phyloP scores from a whole-genome alignment of 768 basidiomycete genomes.

The Hirschioporus abietinus region DNA sequence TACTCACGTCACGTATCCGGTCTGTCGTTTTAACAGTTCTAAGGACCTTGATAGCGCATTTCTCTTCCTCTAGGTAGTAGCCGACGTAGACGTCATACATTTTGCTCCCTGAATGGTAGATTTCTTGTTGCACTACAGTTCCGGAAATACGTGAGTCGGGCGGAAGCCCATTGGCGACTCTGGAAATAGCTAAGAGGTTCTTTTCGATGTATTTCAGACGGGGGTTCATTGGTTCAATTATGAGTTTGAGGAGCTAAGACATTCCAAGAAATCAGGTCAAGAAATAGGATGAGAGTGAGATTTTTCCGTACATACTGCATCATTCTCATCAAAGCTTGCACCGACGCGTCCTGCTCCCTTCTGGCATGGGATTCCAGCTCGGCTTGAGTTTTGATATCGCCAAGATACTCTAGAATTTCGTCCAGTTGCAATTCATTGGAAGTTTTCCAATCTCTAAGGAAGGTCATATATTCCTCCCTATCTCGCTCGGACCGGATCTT shows the following conservation, averaged over 20 bases:
- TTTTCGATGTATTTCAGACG: conserved; percentile 35
- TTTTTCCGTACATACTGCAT: conserved; percentile 41
- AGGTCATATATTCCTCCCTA: neutral
- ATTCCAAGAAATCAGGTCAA: conserved; percentile 23
- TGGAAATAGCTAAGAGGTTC: conserved; percentile 46
- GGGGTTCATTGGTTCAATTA: neutral
- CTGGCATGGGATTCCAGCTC: conserved; percentile 29
- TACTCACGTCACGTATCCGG: conserved; percentile 34
- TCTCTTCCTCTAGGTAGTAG: conserved; percentile 45
- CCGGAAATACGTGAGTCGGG: conserved; percentile 44
- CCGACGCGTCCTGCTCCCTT: conserved; percentile 27
- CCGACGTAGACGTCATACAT: conserved; percentile 46
- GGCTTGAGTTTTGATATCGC: conserved; percentile 38
- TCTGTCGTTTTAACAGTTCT: conserved; percentile 46
- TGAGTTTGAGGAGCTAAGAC: conserved; percentile 19
- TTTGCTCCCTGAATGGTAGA: conserved; percentile 31
- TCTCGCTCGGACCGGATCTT: neutral
- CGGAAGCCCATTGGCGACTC: conserved; percentile 38
- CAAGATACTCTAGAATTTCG: conserved; percentile 38
- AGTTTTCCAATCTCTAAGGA: neutral
- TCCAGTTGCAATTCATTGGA: conserved; percentile 5
- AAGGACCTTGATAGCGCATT: conserved; percentile 52
- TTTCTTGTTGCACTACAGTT: conserved; percentile 48
- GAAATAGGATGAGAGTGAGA: neutral
- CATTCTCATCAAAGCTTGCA: conserved; percentile 39